Evolutionary conservation across 208 protist genomes (phyloP), one percentile per base, ranked within the genome.

Genomic region (Acanthamoeba culbertsoni): DNA sequence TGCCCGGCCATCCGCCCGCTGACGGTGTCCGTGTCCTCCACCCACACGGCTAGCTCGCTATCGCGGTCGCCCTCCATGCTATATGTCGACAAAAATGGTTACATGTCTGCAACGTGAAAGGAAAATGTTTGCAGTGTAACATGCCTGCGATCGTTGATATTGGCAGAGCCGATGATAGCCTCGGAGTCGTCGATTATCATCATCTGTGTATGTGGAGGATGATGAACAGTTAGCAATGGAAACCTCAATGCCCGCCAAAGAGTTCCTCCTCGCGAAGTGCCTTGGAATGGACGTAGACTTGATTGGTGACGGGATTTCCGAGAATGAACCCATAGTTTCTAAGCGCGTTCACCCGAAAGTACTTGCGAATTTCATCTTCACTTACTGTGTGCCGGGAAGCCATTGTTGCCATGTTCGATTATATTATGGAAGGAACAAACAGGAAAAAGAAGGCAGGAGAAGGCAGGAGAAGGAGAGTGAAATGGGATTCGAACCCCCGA

Each of bases 201-300:
- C 28, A 96, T 8, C 92, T 96, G 8, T 10, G 7, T 14, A 8
- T 8, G 73, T 6, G 10, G 7, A 46, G 26, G 46, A 84, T 18
- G 18, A 14, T 7, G 26, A 68, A n/a, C 26, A 10, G 20, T 68
- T 10, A 8, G 7, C 20, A 7, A 68, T n/a, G n/a, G n/a, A n/a
- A n/a, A n/a, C n/a, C n/a, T n/a, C n/a, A n/a, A n/a, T n/a, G n/a
- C n/a, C n/a, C n/a, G 6, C 37, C 14, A 40, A 23, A 43, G 33
- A 40, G 35, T 18, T 10, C 40, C 40, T 0, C 31, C 5, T 33
- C 23, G 2, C 4, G 18, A n/a, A n/a, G 28, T 4, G 43, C 79
- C 57, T 90, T 96, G n/a, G 91, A 53, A 23, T 96, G 95, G 0
- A 96, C 94, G 68, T 96, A 96, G 16, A 96, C 62, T 55, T 96